Evolutionary conservation across 225 moss, liverwort and hornwort species (phyloP).

Genomic region (Pleurozium schreberi): DNA sequence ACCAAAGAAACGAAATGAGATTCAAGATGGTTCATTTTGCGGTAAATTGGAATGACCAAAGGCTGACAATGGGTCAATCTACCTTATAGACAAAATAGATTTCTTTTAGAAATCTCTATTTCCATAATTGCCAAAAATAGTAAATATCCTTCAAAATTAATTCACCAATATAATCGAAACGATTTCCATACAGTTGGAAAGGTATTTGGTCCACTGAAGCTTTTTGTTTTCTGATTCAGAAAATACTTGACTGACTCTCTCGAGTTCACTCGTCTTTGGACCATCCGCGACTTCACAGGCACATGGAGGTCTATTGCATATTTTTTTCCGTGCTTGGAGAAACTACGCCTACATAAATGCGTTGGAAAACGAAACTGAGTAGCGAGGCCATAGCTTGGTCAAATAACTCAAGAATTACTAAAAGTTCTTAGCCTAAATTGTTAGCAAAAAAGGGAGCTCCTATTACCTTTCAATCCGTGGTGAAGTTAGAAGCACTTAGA

Average conservation of each 20-base stretch:
- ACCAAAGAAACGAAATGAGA: too few relatives aligned
- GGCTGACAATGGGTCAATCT: too few relatives aligned
- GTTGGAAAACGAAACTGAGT: neutral
- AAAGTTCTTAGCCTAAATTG: too few relatives aligned
- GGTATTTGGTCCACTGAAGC: neutral
- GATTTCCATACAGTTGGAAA: neutral
- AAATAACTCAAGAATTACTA: neutral
- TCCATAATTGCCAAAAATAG: neutral
- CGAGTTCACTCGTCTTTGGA: neutral
- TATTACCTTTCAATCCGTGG: too few relatives aligned
- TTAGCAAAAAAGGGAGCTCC: neutral
- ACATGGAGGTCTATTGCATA: neutral
- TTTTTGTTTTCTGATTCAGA: neutral
- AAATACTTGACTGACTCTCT: neutral
- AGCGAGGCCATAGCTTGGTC: neutral
- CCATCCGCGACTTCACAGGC: neutral
- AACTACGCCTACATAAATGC: neutral
- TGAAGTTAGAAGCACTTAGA: neutral
- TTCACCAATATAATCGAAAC: neutral
- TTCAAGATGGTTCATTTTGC: too few relatives aligned
- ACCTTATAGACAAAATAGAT: neutral
- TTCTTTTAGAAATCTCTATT: neutral
- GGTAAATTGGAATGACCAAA: too few relatives aligned
- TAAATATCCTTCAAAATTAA: neutral
- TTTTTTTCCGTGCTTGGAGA: too few relatives aligned